These are phyloP conservation scores for Teunomyces gatunensis DNA, from an alignment of 805 yeast species.

Conservation along the genomic window DNA sequence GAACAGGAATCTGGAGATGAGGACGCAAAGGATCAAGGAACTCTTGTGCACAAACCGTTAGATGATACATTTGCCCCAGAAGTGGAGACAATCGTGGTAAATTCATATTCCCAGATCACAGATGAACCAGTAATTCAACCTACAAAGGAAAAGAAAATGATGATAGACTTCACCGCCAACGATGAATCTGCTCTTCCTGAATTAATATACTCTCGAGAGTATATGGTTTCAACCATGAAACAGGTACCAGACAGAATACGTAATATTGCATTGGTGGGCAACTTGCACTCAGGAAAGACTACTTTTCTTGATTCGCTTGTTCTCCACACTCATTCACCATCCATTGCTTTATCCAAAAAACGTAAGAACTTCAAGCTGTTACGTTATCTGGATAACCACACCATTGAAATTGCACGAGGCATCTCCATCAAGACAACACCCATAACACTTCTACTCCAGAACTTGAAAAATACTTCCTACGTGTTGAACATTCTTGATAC, in stretches of 20 bases:
- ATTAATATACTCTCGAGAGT: constrained; percentile 60
- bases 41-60: constrained; percentile 1
- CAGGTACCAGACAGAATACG: constrained; percentile 61
- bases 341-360: constrained; percentile 20
- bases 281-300: constrained; percentile 83
- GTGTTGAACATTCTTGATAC: constrained; percentile 71
- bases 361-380: constrained; percentile 44
- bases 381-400: constrained; percentile 70
- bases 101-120: constrained; percentile 21
- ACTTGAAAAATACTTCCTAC: constrained; percentile 49
- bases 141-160: constrained; percentile 34
- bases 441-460: constrained; percentile 57
- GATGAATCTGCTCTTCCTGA: constrained; percentile 46
- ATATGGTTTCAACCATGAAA: constrained; percentile 47
- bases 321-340: constrained; percentile 54
- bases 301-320: constrained; percentile 68
- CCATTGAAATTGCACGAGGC: constrained; percentile 68
- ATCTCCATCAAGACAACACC: constrained; percentile 63
- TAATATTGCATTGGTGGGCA: constrained; percentile 78
- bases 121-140: constrained; percentile 69
- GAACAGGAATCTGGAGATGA: constrained; percentile 11
- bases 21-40: constrained; percentile 12
- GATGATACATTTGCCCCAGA: constrained; percentile 4
- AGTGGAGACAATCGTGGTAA: constrained; percentile 41
- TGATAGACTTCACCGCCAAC: constrained; percentile 33